Conservation (phyloP, 768 basidiomycete species). For the Russula vinacea region DNA sequence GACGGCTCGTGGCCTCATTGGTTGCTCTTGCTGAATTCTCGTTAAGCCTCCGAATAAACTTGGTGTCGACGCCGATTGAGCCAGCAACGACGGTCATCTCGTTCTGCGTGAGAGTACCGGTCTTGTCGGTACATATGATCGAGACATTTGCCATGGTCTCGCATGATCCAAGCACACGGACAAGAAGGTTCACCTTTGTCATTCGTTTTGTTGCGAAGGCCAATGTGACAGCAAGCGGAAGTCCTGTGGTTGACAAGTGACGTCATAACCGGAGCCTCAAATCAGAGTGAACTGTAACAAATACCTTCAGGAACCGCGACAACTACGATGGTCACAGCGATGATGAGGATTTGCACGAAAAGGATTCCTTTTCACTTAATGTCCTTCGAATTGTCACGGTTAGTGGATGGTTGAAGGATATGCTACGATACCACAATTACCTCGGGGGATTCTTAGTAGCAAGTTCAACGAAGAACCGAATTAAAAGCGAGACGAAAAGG, state of each 20-base stretch:
- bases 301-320: constrained; percentile 80
- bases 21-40: constrained; percentile 72
- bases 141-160: constrained; percentile 99
- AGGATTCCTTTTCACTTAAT: constrained; percentile 81
- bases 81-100: constrained; percentile 95
- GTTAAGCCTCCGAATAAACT: constrained; percentile 79
- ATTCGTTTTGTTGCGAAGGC: constrained; percentile 99
- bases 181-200: constrained; percentile 91
- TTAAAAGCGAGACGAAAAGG: constrained; percentile 83
- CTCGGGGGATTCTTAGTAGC: constrained; percentile 55
- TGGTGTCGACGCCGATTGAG: constrained; percentile 88
- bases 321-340: constrained; percentile 87
- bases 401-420: neutral
- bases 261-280: constrained; percentile 15
- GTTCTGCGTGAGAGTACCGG: constrained; percentile 95
- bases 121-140: constrained; percentile 94
- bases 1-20: constrained; percentile 49
- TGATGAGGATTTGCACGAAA: constrained; percentile 92
- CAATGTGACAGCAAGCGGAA: constrained; percentile 93
- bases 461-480: constrained; percentile 91
- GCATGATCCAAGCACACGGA: constrained; percentile 93
- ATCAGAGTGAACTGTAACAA: constrained; percentile 20
- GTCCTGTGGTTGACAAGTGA: constrained; percentile 45
- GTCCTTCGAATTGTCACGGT: constrained; percentile 42
- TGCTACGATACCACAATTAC: constrained; percentile 34